phyloP scores from a whole-genome alignment of 306 rosid species.

The Lupinus albus region DNA sequence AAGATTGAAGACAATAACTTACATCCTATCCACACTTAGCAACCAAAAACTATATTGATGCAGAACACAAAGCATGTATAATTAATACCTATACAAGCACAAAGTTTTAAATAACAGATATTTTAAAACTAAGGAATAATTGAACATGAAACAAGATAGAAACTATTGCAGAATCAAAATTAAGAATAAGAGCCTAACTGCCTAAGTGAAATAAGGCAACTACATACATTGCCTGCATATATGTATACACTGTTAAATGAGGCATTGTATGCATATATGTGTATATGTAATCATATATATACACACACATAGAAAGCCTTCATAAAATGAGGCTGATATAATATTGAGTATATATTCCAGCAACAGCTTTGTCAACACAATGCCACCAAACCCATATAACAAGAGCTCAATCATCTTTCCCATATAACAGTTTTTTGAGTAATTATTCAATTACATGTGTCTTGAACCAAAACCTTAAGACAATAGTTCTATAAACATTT shows the following conservation, averaged over 20 bases:
- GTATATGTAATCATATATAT: no score
- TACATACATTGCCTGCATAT: not conserved
- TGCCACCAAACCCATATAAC: not conserved
- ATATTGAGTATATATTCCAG: slow-evolving; percentile 3
- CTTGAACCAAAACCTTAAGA: no score
- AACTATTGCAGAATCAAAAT: not conserved
- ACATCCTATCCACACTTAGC: slow-evolving; percentile 9
- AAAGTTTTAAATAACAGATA: not conserved
- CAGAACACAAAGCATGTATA: slow-evolving; percentile 16
- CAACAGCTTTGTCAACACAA: not conserved
- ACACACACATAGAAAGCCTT: not conserved
- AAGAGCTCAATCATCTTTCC: no score
- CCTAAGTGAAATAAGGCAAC: not conserved
- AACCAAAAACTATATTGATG: slow-evolving; percentile 3
- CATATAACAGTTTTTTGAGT: no score
- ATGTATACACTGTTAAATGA: no score
- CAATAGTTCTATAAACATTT: no score
- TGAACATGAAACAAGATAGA: slow-evolving; percentile 12
- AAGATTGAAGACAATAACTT: slow-evolving; percentile 33
- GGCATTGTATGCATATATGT: no score
- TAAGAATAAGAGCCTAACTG: not conserved
- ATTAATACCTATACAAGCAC: slow-evolving; percentile 8
- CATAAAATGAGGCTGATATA: not conserved
- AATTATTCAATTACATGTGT: no score
- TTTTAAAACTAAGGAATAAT: not conserved